Conservation (phyloP, 1,284 basidiomycete genomes). For the Exobasidium rhododendri region DNA sequence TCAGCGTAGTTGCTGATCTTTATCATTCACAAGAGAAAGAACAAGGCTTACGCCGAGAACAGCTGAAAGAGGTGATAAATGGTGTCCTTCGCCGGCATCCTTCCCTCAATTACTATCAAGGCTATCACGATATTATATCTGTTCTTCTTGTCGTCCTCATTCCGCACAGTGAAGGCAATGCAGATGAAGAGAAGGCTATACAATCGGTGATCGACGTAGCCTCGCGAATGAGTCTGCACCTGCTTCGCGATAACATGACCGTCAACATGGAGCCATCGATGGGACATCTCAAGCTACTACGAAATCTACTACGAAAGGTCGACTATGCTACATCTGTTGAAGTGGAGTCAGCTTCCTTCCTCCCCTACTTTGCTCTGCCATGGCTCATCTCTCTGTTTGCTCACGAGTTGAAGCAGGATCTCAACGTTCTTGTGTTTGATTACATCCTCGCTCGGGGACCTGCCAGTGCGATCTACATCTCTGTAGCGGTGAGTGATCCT, state of each 20-base stretch:
- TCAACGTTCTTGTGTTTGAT: slow-evolving; percentile 67
- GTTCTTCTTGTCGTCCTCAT: slow-evolving; percentile 67
- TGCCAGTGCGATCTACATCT: slow-evolving; percentile 74
- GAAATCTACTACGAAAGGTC: slow-evolving; percentile 13
- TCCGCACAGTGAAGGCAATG: not conserved
- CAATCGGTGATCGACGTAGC: slow-evolving; percentile 18
- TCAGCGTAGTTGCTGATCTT: not conserved
- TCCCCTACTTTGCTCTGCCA: slow-evolving; percentile 82
- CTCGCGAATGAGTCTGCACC: slow-evolving; percentile 72
- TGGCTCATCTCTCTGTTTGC: slow-evolving; percentile 86
- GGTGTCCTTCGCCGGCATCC: slow-evolving; percentile 71
- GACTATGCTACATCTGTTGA: not conserved
- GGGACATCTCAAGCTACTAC: slow-evolving; percentile 68
- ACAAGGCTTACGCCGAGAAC: slow-evolving; percentile 19
- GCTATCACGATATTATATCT: slow-evolving; percentile 87
- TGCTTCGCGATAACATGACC: slow-evolving; percentile 86
- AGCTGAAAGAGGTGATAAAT: slow-evolving; percentile 56
- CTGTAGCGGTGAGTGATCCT: no score
- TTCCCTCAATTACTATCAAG: slow-evolving; percentile 74
- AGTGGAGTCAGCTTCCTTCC: slow-evolving; percentile 66
- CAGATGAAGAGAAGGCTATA: not conserved
- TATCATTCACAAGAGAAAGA: slow-evolving; percentile 7
- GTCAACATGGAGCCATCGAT: slow-evolving; percentile 76
- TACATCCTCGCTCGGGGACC: slow-evolving; percentile 79
- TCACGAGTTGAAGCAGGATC: slow-evolving; percentile 65